Evolutionary conservation across 192 early-diverging fungal species (phyloP), one percentile per base, ranked within the genome.

Genomic region (Oehlia diaphana): DNA sequence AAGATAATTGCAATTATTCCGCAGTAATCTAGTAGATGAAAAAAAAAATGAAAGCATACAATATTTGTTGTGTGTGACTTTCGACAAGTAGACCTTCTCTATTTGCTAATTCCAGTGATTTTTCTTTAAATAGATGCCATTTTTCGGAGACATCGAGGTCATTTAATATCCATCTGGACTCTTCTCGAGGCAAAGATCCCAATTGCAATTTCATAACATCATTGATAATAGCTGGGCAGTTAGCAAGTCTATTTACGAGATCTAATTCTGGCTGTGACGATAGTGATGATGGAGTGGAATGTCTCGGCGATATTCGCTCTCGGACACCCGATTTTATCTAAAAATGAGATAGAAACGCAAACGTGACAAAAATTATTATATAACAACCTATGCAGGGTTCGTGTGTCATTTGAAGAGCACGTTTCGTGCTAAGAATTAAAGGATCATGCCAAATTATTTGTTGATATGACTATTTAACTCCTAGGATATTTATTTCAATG

Each of bases 1-100:
- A 79, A 72, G 66, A 73, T 47, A 66, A 70, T 78, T 78, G 77
- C 77, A 79, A 79, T 79, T 71, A 79, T 79, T 79, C 78, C 7
- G 35, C 67, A 71, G 70, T 79, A 79, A 79, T 19, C 35, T 72
- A 79, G 78, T 23, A 72, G 26, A 79, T 70, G 70, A 26, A 26
- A 26, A 72, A 79, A 72, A 47, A 79, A 71, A 33, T 79, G 23
- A 77, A 67, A 37, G 44, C 67, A 79, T 79, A 79, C 44, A 79
- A 79, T 79, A 79, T 78, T 31, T 78, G 42, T 44, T 78, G 66
- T 23, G 39, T 78, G 21, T 78, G 77, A 21, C 37, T 78, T 70
- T 78, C 19, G n/a, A 78, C 77, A 78, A 78, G 44, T 23, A 78
- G 77, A 13, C 42, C 77, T 50, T 70, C 31, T 33, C 49, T 58